Conservation (phyloP, 2,329 filamentous ascomycete genomes). For the Akanthomyces uredinophilus region DNA sequence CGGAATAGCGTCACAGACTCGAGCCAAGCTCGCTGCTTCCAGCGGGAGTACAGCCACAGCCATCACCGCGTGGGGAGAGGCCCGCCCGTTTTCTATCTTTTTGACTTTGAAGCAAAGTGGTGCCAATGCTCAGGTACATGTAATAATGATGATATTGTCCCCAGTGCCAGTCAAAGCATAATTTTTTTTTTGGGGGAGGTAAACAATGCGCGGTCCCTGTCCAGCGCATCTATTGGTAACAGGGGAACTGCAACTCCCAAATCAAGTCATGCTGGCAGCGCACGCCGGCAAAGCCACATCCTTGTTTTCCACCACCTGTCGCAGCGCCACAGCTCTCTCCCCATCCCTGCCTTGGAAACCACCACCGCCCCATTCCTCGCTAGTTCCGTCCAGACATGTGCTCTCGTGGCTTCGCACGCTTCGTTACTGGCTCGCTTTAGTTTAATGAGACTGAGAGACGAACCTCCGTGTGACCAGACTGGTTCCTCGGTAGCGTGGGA, state of each 20-base stretch:
- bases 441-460: conserved; percentile 7
- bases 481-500: not conserved
- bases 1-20: too few species aligned
- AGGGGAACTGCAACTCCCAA: not conserved
- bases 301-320: too few species aligned
- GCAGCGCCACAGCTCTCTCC: too few species aligned
- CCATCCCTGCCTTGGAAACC: too few species aligned
- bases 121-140: not conserved
- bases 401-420: not conserved
- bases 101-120: too few species aligned
- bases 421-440: not conserved
- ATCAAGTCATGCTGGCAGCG: too few species aligned
- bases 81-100: too few species aligned
- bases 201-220: not conserved
- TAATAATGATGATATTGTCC: not conserved
- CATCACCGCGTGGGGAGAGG: too few species aligned
- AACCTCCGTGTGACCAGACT: not conserved
- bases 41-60: not conserved
- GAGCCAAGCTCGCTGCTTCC: not conserved
- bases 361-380: not conserved
- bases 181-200: not conserved
- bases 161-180: not conserved
- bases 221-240: conserved; percentile 8
- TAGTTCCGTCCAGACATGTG: not conserved
- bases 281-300: too few species aligned